Conservation (phyloP, 2,329 filamentous ascomycete species). For the Ophiosphaerella korrae region DNA sequence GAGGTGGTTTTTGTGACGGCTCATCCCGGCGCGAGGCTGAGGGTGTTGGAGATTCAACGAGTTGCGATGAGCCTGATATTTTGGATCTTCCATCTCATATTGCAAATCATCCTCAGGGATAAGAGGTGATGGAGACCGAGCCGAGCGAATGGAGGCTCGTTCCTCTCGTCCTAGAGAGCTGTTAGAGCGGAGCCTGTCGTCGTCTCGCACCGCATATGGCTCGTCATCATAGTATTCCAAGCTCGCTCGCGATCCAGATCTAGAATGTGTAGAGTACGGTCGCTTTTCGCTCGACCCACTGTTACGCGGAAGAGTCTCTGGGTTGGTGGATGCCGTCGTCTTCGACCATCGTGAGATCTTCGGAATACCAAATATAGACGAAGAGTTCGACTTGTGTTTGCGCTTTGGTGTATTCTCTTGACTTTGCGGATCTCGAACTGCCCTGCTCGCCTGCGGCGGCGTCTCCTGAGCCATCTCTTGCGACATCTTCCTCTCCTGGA, state of each 20-base stretch:
- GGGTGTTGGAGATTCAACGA: constrained; percentile 80
- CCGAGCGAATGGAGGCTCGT: constrained; percentile 35
- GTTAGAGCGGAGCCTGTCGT: constrained; percentile 58
- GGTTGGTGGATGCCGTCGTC: constrained; percentile 87
- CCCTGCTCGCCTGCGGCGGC: constrained; percentile 58
- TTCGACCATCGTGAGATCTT: constrained; percentile 98
- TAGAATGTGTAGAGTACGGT: constrained; percentile 69
- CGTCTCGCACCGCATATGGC: constrained; percentile 61
- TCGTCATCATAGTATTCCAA: constrained; percentile 64
- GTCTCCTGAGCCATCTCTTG: constrained; percentile 48
- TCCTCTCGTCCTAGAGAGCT: constrained; percentile 38
- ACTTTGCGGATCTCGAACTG: constrained; percentile 59
- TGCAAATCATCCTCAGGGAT: constrained; percentile 57
- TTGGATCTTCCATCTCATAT: constrained; percentile 65
- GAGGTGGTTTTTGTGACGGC: constrained; percentile 73
- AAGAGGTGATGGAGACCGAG: constrained; percentile 57
- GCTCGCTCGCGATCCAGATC: constrained; percentile 76
- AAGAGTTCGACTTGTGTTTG: constrained; percentile 87
- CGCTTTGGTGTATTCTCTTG: constrained; percentile 80
- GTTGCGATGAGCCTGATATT: constrained; percentile 82
- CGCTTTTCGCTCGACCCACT: constrained; percentile 65
- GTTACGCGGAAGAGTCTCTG: constrained; percentile 72
- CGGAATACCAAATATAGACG: constrained; percentile 73
- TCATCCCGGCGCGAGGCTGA: constrained; percentile 74
- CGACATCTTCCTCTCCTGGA: constrained; percentile 42